A percentile compares a stretch with the other conserved stretches of the same genome.
Evolutionary conservation across 139 green algal genomes (phyloP).

Genomic region (Zygnema cylindricum): DNA sequence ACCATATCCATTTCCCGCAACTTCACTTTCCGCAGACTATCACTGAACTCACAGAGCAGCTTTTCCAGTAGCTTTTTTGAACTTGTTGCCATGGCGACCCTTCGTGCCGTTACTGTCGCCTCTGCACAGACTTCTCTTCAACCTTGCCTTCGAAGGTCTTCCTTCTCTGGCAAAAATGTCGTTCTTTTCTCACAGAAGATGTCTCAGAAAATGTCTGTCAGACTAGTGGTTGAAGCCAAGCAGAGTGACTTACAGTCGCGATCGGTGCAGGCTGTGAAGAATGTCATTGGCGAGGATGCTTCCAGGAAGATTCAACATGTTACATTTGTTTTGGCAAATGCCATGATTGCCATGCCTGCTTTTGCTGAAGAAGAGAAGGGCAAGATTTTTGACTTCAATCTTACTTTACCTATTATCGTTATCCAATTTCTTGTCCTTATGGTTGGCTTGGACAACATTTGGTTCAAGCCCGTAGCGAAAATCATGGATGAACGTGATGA

Average conservation of each 20-base stretch:
- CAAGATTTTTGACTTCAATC: constrained; percentile 74
- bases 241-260: not conserved
- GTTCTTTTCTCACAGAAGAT: not conserved
- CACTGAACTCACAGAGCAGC: too few species aligned
- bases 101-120: not conserved
- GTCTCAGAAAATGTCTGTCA: not conserved
- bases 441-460: constrained; percentile 69
- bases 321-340: constrained; percentile 23
- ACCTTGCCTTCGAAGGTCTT: not conserved
- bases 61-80: too few species aligned
- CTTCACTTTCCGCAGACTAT: too few species aligned
- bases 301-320: constrained; percentile 4
- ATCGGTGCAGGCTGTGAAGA: constrained; percentile 9
- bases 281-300: constrained; percentile 16
- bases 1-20: too few species aligned
- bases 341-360: constrained; percentile 34
- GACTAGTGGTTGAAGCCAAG: not conserved
- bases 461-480: constrained; percentile 68
- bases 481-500: constrained; percentile 69
- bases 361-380: constrained; percentile 65
- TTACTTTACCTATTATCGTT: constrained; percentile 69
- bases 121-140: not conserved
- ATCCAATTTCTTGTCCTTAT: constrained; percentile 69
- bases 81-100: not conserved
- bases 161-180: constrained; percentile 1